Conservation (phyloP, 2,329 filamentous ascomycete species). For the Aspergillus luchuensis region DNA sequence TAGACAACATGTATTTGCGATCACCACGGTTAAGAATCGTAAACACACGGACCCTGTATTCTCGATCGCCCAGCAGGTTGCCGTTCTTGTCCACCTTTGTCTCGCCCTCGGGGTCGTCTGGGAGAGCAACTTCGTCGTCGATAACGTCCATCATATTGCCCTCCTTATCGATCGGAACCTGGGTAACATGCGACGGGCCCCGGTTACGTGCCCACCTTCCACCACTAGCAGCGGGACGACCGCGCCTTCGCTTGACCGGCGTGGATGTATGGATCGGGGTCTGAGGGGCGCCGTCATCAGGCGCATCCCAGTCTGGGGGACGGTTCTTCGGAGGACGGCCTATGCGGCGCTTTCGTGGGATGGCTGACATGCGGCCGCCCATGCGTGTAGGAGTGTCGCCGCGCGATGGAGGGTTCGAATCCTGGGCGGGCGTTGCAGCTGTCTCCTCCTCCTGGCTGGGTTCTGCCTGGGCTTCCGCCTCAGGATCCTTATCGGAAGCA, state of each 20-base stretch:
- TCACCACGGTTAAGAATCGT: constrained; percentile 81
- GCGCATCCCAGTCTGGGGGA: constrained; percentile 73
- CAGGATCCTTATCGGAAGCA: constrained; percentile 28
- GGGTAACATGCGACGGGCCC: constrained; percentile 72
- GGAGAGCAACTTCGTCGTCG: constrained; percentile 87
- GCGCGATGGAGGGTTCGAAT: constrained; percentile 48
- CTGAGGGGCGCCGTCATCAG: constrained; percentile 53
- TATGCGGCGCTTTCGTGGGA: constrained; percentile 71
- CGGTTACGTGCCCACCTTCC: constrained; percentile 74
- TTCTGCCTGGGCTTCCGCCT: constrained; percentile 31
- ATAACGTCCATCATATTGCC: constrained; percentile 88
- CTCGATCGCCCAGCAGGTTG: constrained; percentile 76
- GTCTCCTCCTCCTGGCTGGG: constrained; percentile 50
- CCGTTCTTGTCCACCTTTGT: constrained; percentile 91
- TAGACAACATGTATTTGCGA: constrained; percentile 96
- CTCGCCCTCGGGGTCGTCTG: constrained; percentile 85
- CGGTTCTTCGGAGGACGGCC: constrained; percentile 84
- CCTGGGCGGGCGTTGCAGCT: constrained; percentile 42
- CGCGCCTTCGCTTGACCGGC: constrained; percentile 61
- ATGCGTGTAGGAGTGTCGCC: constrained; percentile 56
- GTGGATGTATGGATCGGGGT: constrained; percentile 49
- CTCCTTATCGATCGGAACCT: constrained; percentile 89
- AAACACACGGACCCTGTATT: constrained; percentile 95
- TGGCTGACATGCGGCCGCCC: constrained; percentile 54
- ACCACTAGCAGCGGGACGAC: constrained; percentile 55